Conservation (phyloP, 208 protist species). For the Trypanosoma conorhini region DNA sequence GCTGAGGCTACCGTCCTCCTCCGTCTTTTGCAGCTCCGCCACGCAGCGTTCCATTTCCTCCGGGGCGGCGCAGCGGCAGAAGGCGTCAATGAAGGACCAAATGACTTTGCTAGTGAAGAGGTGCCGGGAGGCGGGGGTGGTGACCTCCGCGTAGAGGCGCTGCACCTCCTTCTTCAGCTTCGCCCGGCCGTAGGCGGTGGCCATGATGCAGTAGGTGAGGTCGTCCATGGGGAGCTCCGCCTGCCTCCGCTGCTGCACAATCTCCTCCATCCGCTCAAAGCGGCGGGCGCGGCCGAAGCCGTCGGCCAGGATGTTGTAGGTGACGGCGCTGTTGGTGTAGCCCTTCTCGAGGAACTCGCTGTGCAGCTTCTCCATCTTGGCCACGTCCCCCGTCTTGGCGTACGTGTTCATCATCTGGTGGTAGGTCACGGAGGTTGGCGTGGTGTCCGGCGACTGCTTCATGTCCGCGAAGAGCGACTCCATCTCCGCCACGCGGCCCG, state of each 20-base stretch:
- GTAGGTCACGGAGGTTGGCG: constrained; percentile 88
- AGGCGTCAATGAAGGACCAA: constrained; percentile 80
- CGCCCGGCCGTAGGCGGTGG: constrained; percentile 67
- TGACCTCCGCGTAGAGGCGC: constrained; percentile 57
- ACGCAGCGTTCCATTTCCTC: constrained; percentile 62
- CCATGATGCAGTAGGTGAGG: constrained; percentile 86
- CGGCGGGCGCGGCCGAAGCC: constrained; percentile 88
- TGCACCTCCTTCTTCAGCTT: constrained; percentile 67
- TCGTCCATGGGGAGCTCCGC: constrained; percentile 87
- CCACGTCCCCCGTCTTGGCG: constrained; percentile 87
- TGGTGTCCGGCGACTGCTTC: constrained; percentile 75
- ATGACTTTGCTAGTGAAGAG: constrained; percentile 62
- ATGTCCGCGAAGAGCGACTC: constrained; percentile 89
- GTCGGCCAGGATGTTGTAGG: constrained; percentile 91
- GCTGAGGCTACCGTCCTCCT: constrained; percentile 24
- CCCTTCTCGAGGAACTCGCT: constrained; percentile 59
- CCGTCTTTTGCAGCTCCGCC: constrained; percentile 32
- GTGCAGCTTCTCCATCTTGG: constrained; percentile 82
- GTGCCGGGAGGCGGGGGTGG: constrained; percentile 12
- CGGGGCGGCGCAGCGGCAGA: constrained; percentile 71
- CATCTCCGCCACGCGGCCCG: constrained; percentile 88
- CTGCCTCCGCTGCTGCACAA: constrained; percentile 71
- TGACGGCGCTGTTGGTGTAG: constrained; percentile 81
- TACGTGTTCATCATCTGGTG: constrained; percentile 93
- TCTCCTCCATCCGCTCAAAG: constrained; percentile 81